Conservation (phyloP, 2,329 filamentous ascomycete species). For the Aspergillus sojae region DNA sequence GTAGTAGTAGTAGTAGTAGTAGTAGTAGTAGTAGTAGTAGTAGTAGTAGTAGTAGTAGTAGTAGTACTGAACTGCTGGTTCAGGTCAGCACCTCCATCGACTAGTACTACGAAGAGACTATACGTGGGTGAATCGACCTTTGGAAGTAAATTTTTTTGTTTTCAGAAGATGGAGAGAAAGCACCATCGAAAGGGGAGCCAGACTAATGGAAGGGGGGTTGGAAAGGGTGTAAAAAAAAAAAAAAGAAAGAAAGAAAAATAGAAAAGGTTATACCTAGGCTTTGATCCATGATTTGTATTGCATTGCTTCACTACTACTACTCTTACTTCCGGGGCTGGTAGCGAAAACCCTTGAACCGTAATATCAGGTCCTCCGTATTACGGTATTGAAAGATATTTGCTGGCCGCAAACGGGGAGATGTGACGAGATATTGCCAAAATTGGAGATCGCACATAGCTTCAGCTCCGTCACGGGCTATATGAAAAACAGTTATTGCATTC, state of each 20-base stretch:
- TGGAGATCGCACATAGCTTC: not conserved
- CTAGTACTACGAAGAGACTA: not conserved
- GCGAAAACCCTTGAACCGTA: slow-evolving; percentile 16
- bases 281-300: slow-evolving; percentile 18
- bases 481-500: not conserved
- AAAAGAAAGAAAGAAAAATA: not conserved
- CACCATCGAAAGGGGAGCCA: not conserved
- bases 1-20: not conserved
- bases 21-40: not conserved
- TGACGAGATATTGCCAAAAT: slow-evolving; percentile 11
- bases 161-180: not conserved
- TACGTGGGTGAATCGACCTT: not conserved
- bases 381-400: slow-evolving; percentile 16
- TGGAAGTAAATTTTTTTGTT: not conserved
- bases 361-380: slow-evolving; percentile 3
- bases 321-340: slow-evolving; percentile 12
- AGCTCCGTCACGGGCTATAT: not conserved
- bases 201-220: not conserved
- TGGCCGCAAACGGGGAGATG: slow-evolving; percentile 22
- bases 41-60: not conserved
- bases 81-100: not conserved
- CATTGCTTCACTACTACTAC: not conserved
- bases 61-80: not conserved
- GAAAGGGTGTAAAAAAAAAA: not conserved
- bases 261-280: slow-evolving; percentile 6